Base-by-base conservation (phyloP, 2,329 filamentous ascomycete genomes). In the Botrytis fragariae region DNA sequence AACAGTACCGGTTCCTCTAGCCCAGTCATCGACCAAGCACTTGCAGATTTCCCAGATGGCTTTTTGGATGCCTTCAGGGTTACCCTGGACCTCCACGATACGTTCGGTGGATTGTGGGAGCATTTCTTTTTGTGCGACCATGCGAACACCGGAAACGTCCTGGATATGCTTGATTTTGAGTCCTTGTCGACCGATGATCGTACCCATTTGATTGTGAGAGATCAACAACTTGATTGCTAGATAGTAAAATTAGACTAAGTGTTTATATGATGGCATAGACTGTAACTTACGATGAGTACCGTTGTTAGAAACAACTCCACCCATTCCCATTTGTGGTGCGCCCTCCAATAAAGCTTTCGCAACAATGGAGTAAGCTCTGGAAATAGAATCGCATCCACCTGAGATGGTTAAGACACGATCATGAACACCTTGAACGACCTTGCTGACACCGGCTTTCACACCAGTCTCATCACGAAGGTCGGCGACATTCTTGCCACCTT, bases 51-150 rank as follows among this genome's bases (percentile, higher is more conserved):
- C 96, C 96, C 96, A 98, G 72, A 97, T 88, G 76, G 96, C 95
- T 82, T 95, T 94, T 84, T 98, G 94, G 79, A 99, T 97, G 74
- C 95, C 95, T 72, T 97, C 94, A 25, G 96, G 95, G 29, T 92
- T 95, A 78, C 96, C 96, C 82, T 98, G 95, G 63, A 99, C 92
- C 82, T 99, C 96, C 77, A 99, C 96, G 79, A 99, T 95, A 77
- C 96, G 92, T 86, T 99, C 96, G 48, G 96, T 99, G 9, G 96
- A 99, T 83, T 99, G 96, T 51, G 96, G 96, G 12, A 99, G 91
- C 96, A 99, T 99, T 81, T 99, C 96, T 85, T 99, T 99, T 84
- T 99, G 96, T 59, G 96, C 96, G 67, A 99, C 95, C 96, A 99
- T 99, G 81, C 96, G 95, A 74, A 98, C 96, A 77, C 95, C 95